Conservation (phyloP, 805 yeast species). For the Yarrowia sp. region DNA sequence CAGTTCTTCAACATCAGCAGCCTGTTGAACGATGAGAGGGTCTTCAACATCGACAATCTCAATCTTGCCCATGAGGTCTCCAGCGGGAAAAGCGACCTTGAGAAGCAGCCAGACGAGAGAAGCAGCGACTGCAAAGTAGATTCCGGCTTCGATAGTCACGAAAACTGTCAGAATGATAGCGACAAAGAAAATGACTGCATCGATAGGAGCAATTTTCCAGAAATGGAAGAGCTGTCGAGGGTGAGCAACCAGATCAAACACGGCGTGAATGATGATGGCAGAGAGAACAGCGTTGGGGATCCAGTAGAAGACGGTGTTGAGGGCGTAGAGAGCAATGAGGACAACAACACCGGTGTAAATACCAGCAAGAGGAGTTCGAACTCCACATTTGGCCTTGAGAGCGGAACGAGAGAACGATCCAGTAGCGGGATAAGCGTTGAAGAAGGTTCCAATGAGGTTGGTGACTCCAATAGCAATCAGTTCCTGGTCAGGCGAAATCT, state of each 20-base stretch:
- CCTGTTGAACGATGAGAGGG: conserved; percentile 21
- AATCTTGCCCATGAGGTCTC: conserved; percentile 77
- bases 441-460: conserved; percentile 86
- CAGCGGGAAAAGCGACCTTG: conserved; percentile 75
- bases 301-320: conserved; percentile 79
- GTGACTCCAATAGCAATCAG: conserved; percentile 90
- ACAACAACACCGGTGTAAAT: conserved; percentile 87
- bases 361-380: conserved; percentile 91
- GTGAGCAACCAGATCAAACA: conserved; percentile 74
- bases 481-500: conserved; percentile 90
- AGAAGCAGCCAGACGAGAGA: conserved; percentile 71
- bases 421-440: conserved; percentile 92
- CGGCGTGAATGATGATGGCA: conserved; percentile 92
- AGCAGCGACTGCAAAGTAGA: conserved; percentile 86
- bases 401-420: conserved; percentile 96
- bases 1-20: background rate
- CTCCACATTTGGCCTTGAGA: conserved; percentile 91
- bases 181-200: conserved; percentile 65
- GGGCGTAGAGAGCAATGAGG: conserved; percentile 75
- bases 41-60: conserved; percentile 59
- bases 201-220: conserved; percentile 73
- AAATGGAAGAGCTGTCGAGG: conserved; percentile 49
- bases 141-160: conserved; percentile 79
- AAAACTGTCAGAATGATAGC: conserved; percentile 76
- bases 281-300: conserved; percentile 86